A percentile compares a stretch with the other conserved stretches of the same genome.
Evolutionary conservation across 345 rosid genomes (phyloP).

Genomic region (Populus pruinosa): DNA sequence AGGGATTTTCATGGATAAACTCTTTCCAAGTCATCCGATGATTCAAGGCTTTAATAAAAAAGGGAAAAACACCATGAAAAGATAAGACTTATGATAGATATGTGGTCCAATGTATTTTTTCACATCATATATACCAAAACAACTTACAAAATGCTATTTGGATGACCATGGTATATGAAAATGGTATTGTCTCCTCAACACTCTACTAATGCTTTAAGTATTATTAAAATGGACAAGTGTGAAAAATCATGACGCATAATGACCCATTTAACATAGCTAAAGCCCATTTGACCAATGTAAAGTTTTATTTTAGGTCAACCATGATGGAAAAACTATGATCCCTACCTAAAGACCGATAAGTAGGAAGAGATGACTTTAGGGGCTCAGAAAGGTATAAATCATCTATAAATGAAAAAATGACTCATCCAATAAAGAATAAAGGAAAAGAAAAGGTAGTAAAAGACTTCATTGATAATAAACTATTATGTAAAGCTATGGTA

Average conservation of each 20-base stretch:
- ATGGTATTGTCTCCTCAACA: neutral
- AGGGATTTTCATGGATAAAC: neutral
- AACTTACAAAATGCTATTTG: neutral
- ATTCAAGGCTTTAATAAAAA: neutral
- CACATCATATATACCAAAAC: neutral
- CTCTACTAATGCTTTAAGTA: conserved; percentile 2
- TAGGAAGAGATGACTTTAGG: too few relatives aligned
- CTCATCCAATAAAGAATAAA: neutral
- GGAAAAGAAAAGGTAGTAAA: neutral
- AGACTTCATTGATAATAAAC: neutral
- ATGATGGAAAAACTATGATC: neutral
- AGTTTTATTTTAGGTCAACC: neutral
- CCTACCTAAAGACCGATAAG: too few relatives aligned
- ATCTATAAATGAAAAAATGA: too few relatives aligned
- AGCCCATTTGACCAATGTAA: neutral
- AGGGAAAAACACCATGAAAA: neutral
- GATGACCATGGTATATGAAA: too few relatives aligned
- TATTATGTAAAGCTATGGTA: too few relatives aligned
- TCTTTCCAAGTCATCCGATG: neutral
- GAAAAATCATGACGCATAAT: neutral
- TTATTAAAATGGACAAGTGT: neutral
- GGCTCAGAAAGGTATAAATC: too few relatives aligned
- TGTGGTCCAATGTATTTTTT: neutral
- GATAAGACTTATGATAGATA: neutral
- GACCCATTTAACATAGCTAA: neutral